Evolutionary conservation across 2,329 filamentous ascomycete species (phyloP).

Genomic region (Calonectria ilicicola): DNA sequence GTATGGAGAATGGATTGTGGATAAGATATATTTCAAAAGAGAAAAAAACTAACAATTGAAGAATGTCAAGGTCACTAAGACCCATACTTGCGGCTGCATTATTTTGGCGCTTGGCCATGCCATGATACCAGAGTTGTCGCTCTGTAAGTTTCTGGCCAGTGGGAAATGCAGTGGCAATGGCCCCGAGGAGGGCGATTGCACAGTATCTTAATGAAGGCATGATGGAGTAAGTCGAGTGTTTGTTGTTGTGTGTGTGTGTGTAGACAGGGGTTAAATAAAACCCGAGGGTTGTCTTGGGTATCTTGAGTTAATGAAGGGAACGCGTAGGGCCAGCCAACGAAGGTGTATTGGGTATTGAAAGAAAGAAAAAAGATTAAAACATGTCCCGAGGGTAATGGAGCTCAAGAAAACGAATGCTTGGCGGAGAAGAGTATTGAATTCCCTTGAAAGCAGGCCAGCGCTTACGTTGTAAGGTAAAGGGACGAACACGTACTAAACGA

Average conservation of each 20-base stretch:
- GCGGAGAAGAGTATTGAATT: background rate
- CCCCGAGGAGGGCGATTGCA: conserved; percentile 58
- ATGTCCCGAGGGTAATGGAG: background rate
- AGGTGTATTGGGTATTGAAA: conserved; percentile 23
- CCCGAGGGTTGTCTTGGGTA: background rate
- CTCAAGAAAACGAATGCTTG: background rate
- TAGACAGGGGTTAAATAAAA: background rate
- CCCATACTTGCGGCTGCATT: conserved; percentile 59
- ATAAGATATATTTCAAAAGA: too few relatives aligned
- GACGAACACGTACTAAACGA: background rate
- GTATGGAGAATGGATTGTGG: background rate
- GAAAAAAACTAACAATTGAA: conserved; percentile 65
- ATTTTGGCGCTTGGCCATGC: conserved; percentile 63
- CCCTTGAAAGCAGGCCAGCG: conserved; percentile 19
- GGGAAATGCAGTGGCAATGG: conserved; percentile 61
- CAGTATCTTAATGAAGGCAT: conserved; percentile 55
- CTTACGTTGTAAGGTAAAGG: background rate
- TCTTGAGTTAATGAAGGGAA: conserved; percentile 4
- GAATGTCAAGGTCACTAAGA: conserved; percentile 65
- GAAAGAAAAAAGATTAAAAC: background rate
- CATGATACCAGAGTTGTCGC: conserved; percentile 59
- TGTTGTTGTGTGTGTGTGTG: background rate
- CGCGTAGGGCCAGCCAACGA: conserved; percentile 40
- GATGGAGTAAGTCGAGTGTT: conserved; percentile 40
- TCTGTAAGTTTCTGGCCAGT: conserved; percentile 56